Percentiles rank a stretch among this genome's conserved stretches.
Evolutionary conservation across 352 stramenopile species (phyloP).

Genomic region (Phytophthora palmivora): DNA sequence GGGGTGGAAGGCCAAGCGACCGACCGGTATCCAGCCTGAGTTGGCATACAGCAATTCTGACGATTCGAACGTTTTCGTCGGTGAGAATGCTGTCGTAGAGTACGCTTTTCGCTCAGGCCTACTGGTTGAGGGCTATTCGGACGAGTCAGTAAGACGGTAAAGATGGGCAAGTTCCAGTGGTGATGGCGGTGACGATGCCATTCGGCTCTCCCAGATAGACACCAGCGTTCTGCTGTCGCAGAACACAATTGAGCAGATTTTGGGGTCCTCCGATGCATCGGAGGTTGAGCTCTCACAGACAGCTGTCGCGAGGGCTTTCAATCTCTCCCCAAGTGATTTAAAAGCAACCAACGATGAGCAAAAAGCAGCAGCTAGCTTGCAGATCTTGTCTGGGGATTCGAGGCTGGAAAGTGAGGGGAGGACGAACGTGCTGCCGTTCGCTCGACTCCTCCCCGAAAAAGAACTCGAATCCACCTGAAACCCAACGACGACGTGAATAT

Average conservation of each 20-base stretch:
- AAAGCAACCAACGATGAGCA: conserved; percentile 5
- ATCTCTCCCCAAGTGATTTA: conserved; percentile 12
- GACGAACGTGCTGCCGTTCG: neutral
- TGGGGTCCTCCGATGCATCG: too few species aligned
- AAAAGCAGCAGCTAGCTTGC: conserved; percentile 13
- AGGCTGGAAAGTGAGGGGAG: conserved; percentile 6
- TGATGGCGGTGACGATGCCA: neutral
- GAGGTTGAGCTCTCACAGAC: too few species aligned
- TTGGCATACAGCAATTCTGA: conserved; percentile 11
- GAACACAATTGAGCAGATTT: too few species aligned
- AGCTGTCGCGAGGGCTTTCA: too few species aligned
- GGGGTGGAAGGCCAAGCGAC: conserved; percentile 17
- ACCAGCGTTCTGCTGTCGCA: conserved; percentile 4
- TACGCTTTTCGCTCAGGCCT: conserved; percentile 8
- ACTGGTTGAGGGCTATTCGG: conserved; percentile 6
- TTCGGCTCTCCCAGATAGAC: conserved; percentile 19
- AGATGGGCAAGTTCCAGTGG: too few species aligned
- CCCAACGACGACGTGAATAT: conserved; percentile 9
- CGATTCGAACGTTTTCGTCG: neutral
- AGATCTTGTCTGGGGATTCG: conserved; percentile 12
- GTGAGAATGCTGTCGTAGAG: conserved; percentile 11
- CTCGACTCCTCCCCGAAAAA: too few species aligned
- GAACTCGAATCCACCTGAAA: too few species aligned
- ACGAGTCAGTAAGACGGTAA: too few species aligned
- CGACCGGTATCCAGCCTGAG: neutral